phyloP scores from a whole-genome alignment of 306 rosid genomes.

The Glycine tomentella region DNA sequence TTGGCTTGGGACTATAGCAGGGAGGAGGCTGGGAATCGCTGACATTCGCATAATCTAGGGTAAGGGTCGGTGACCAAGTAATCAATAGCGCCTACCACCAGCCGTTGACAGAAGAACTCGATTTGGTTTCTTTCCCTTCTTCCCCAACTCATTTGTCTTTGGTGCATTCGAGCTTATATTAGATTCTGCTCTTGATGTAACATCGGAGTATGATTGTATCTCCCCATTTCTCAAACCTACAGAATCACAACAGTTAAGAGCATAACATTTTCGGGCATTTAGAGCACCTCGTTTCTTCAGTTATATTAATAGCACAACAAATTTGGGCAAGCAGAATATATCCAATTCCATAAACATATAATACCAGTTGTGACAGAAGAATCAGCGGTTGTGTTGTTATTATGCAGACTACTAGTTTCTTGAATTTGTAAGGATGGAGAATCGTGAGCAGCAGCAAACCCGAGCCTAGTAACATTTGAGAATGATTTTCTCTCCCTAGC shows the following conservation, averaged over 20 bases:
- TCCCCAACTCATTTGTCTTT: constrained; percentile 72
- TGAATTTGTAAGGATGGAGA: constrained; percentile 79
- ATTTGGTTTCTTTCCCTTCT: constrained; percentile 82
- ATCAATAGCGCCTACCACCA: constrained; percentile 90
- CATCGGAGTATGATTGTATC: constrained; percentile 70
- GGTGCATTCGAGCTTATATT: constrained; percentile 50
- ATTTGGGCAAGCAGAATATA: constrained; percentile 19
- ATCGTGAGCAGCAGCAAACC: constrained; percentile 96
- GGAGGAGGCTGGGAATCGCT: neutral
- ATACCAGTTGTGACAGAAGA: constrained; percentile 62
- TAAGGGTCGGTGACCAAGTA: neutral
- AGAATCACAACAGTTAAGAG: constrained; percentile 23
- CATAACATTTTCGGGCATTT: constrained; percentile 3
- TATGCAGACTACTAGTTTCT: constrained; percentile 55
- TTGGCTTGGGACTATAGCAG: neutral
- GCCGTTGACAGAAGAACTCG: constrained; percentile 90
- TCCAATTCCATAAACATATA: neutral
- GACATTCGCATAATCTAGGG: neutral
- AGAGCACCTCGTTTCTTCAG: constrained; percentile 15
- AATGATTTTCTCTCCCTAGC: constrained; percentile 79
- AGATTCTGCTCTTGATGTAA: constrained; percentile 69
- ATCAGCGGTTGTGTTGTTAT: constrained; percentile 41
- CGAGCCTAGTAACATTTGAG: constrained; percentile 86
- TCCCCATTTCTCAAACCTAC: constrained; percentile 63
- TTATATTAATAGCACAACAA: neutral